phyloP scores from a whole-genome alignment of 441 rosid species.

The Eruca vesicaria region DNA sequence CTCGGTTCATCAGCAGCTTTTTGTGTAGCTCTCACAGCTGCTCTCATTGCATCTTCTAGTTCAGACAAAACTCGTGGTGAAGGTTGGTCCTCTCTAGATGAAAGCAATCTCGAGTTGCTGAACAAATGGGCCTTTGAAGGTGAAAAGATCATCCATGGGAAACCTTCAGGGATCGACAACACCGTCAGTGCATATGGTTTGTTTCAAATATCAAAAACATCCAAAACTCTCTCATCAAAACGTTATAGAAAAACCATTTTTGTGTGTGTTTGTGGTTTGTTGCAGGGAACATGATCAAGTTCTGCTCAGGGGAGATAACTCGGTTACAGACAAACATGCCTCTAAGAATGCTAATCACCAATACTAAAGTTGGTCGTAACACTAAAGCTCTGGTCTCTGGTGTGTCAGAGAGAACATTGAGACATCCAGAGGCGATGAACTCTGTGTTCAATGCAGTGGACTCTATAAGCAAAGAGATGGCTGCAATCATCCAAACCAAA shows the following conservation, averaged over 20 bases:
- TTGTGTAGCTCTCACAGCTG: conserved; percentile 78
- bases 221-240: background rate
- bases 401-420: conserved; percentile 67
- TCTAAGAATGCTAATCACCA: conserved; percentile 80
- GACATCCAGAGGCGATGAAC: conserved; percentile 73
- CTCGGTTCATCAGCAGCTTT: conserved; percentile 93
- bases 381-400: conserved; percentile 87
- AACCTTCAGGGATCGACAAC: conserved; percentile 94
- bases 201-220: conserved; percentile 42
- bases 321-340: conserved; percentile 56
- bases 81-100: conserved; percentile 57
- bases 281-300: conserved; percentile 88
- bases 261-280: background rate
- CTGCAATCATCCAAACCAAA: conserved; percentile 52
- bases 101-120: conserved; percentile 59
- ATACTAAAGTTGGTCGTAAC: conserved; percentile 85
- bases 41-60: conserved; percentile 54
- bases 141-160: conserved; percentile 93
- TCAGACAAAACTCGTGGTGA: conserved; percentile 38
- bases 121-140: conserved; percentile 97
- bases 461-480: conserved; percentile 72
- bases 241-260: background rate
- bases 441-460: conserved; percentile 75
- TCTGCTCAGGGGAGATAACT: conserved; percentile 66
- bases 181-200: conserved; percentile 91